phyloP scores from a whole-genome alignment of 805 yeast genomes.

The Teunomyces pallodes region DNA sequence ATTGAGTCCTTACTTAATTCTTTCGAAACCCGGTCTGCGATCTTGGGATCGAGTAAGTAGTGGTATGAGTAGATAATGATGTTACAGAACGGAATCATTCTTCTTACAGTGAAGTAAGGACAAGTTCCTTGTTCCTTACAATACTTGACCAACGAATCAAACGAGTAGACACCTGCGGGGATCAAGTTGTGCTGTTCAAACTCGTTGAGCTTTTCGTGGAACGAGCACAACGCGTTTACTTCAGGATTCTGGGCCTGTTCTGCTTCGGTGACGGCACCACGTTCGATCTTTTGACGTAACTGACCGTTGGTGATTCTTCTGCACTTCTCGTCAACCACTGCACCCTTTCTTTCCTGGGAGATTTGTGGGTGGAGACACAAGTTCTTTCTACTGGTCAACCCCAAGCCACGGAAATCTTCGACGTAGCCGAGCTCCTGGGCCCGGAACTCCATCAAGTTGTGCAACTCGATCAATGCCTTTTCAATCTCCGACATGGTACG shows the following conservation, averaged over 20 bases:
- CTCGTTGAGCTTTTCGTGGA: slow-evolving; percentile 85
- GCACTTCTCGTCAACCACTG: slow-evolving; percentile 93
- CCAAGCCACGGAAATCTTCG: slow-evolving; percentile 92
- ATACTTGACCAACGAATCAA: slow-evolving; percentile 75
- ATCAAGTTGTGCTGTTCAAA: slow-evolving; percentile 84
- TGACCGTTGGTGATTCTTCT: slow-evolving; percentile 93
- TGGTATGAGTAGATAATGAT: slow-evolving; percentile 95
- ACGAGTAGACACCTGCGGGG: slow-evolving; percentile 93
- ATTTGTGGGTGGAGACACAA: slow-evolving; percentile 88
- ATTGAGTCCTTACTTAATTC: slow-evolving; percentile 92
- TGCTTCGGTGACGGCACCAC: slow-evolving; percentile 47
- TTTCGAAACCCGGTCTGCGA: slow-evolving; percentile 90
- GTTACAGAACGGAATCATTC: slow-evolving; percentile 95
- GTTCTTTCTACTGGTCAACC: slow-evolving; percentile 91
- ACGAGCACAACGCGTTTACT: slow-evolving; percentile 60
- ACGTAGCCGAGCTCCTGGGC: slow-evolving; percentile 76
- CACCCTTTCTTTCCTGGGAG: slow-evolving; percentile 84
- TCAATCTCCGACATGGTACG: slow-evolving; percentile 99
- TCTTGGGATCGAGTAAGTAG: slow-evolving; percentile 93
- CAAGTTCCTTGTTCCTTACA: slow-evolving; percentile 81
- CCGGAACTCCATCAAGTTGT: slow-evolving; percentile 83
- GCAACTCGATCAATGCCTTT: slow-evolving; percentile 90
- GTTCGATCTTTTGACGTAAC: slow-evolving; percentile 61
- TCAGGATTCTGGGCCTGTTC: slow-evolving; percentile 44
- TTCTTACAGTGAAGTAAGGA: slow-evolving; percentile 95